These are phyloP conservation scores for Mycosphaerelloides madeirae DNA, from an alignment of 2,329 filamentous ascomycete genomes.

Conservation along the genomic window DNA sequence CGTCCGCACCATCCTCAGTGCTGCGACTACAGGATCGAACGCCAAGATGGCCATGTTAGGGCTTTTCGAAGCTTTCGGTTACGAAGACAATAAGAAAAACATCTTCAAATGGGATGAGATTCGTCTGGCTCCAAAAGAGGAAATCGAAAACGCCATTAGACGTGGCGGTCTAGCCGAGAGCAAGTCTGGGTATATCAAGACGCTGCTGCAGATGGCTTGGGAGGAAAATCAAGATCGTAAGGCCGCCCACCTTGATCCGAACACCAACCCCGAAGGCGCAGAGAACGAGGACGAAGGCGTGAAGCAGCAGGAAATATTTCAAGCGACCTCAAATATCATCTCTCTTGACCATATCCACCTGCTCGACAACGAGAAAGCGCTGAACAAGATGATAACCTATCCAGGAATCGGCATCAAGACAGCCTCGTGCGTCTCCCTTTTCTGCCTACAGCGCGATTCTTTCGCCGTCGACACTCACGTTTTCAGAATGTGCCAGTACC, in stretches of 20 bases:
- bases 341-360: slow-evolving; percentile 60
- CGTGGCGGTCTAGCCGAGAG: slow-evolving; percentile 64
- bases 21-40: slow-evolving; percentile 56
- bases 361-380: slow-evolving; percentile 52
- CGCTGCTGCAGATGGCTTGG: slow-evolving; percentile 67
- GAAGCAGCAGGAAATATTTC: slow-evolving; percentile 55
- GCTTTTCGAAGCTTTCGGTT: slow-evolving; percentile 60
- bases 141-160: slow-evolving; percentile 66
- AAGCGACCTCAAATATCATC: slow-evolving; percentile 55
- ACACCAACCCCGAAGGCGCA: slow-evolving; percentile 33
- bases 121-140: slow-evolving; percentile 52
- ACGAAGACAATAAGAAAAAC: slow-evolving; percentile 61
- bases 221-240: slow-evolving; percentile 60
- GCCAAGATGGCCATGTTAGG: slow-evolving; percentile 63
- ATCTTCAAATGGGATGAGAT: slow-evolving; percentile 74
- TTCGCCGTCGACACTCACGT: slow-evolving; percentile 66
- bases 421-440: slow-evolving; percentile 59
- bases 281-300: slow-evolving; percentile 45
- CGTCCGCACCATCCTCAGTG: slow-evolving; percentile 58
- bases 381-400: slow-evolving; percentile 54
- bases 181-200: slow-evolving; percentile 69
- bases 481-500: slow-evolving; percentile 58
- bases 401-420: slow-evolving; percentile 64
- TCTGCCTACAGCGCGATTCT: slow-evolving; percentile 59
- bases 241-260: slow-evolving; percentile 44